Evolutionary conservation across 31 red algal species (phyloP).

Genomic region (Bonnemaisonia californica): DNA sequence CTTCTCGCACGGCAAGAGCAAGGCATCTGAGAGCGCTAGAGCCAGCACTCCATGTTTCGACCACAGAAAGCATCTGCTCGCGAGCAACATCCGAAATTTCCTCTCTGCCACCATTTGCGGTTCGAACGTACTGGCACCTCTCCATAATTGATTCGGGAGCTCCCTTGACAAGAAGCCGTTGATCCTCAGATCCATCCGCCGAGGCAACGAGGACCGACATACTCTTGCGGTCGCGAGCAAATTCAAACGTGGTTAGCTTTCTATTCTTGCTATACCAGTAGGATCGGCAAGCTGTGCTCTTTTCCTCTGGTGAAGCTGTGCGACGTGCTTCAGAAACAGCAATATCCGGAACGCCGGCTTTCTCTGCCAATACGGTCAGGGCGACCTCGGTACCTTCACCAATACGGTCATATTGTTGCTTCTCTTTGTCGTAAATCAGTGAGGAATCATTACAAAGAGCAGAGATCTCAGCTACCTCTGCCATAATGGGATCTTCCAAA

Average conservation of each 20-base stretch:
- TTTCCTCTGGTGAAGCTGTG: conserved; percentile 39
- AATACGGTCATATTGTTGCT: conserved; percentile 79
- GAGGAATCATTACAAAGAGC: conserved; percentile 94
- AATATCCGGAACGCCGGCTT: conserved; percentile 78
- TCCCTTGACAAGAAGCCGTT: conserved; percentile 92
- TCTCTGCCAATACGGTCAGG: conserved; percentile 88
- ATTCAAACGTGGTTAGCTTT: conserved; percentile 91
- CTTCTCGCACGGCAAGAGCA: conserved; percentile 87
- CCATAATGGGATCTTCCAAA: conserved; percentile 22
- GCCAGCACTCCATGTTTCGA: conserved; percentile 63
- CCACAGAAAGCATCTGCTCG: conserved; percentile 54
- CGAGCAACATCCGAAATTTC: conserved; percentile 45
- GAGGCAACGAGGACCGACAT: conserved; percentile 89
- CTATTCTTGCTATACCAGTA: conserved; percentile 63
- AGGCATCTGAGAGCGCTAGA: conserved; percentile 76
- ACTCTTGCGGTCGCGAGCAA: conserved; percentile 94
- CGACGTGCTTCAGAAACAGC: conserved; percentile 32
- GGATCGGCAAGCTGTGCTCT: conserved; percentile 60
- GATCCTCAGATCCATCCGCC: conserved; percentile 5
- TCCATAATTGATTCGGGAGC: conserved; percentile 89
- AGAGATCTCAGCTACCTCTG: conserved; percentile 64
- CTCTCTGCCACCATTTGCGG: conserved; percentile 36
- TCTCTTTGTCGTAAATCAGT: conserved; percentile 67
- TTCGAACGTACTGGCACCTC: conserved; percentile 66
- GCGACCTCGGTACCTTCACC: conserved; percentile 98